These are phyloP conservation scores for Chlamydomonas schloesseri DNA, from an alignment of 139 green algal genomes.

Conservation along the genomic window DNA sequence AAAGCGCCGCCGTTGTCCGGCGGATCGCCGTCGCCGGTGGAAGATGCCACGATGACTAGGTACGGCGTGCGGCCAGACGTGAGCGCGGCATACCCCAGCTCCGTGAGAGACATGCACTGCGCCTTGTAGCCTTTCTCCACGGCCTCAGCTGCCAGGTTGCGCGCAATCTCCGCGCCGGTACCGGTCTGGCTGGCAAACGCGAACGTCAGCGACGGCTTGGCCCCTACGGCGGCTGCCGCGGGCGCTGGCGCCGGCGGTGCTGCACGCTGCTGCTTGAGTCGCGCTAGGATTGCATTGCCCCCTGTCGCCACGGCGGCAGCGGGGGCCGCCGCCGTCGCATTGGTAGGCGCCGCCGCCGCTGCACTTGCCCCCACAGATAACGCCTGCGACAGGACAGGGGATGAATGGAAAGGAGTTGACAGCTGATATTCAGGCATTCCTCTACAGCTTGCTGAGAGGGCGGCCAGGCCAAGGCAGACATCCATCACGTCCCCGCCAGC, in stretches of 20 bases:
- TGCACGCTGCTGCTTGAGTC: constrained; percentile 48
- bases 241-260: not conserved
- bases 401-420: too few relatives aligned
- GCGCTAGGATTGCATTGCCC: constrained; percentile 70
- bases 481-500: too few relatives aligned
- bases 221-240: not conserved
- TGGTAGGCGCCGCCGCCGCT: too few relatives aligned
- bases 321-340: not conserved
- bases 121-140: constrained; percentile 52
- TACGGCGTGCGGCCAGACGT: constrained; percentile 54
- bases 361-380: too few relatives aligned
- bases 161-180: constrained; percentile 92
- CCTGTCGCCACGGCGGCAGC: constrained; percentile 41
- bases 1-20: constrained; percentile 93
- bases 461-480: too few relatives aligned
- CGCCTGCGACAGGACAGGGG: too few relatives aligned
- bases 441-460: too few relatives aligned
- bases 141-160: constrained; percentile 85
- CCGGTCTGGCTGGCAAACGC: constrained; percentile 95
- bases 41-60: constrained; percentile 65
- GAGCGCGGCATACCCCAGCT: constrained; percentile 80
- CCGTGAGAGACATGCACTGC: constrained; percentile 77
- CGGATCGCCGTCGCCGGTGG: constrained; percentile 89
- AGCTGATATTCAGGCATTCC: too few relatives aligned
- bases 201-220: constrained; percentile 62